Conservation (phyloP, 495 filamentous ascomycete genomes). For the Daldinia concentrica region DNA sequence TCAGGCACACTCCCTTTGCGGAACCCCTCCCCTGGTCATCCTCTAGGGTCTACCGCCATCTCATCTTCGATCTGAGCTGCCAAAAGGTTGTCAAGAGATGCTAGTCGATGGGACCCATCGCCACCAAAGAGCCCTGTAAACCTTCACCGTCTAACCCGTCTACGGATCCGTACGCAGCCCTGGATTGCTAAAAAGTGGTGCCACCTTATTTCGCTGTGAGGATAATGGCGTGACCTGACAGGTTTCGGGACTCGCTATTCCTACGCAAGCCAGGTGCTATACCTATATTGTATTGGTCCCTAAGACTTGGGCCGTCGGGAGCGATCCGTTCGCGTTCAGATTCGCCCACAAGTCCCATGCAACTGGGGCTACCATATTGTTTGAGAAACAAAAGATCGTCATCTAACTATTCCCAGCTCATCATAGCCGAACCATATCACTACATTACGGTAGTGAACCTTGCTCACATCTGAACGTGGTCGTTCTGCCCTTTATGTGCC, state of each 20-base stretch:
- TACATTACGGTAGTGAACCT: constrained; percentile 32
- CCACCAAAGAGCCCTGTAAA: constrained; percentile 37
- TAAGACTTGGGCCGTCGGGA: constrained; percentile 41
- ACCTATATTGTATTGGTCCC: constrained; percentile 37
- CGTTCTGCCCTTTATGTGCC: background rate
- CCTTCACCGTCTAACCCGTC: constrained; percentile 31
- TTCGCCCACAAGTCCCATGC: constrained; percentile 43
- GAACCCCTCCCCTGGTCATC: constrained; percentile 32
- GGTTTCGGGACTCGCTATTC: constrained; percentile 45
- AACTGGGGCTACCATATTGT: constrained; percentile 39
- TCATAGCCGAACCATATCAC: constrained; percentile 42
- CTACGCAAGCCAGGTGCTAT: constrained; percentile 33
- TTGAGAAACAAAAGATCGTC: constrained; percentile 45
- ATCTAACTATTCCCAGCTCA: constrained; percentile 43
- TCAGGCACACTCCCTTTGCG: constrained; percentile 38
- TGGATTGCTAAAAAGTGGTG: constrained; percentile 44
- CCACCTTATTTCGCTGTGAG: constrained; percentile 46
- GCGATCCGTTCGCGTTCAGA: constrained; percentile 45
- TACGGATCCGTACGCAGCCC: constrained; percentile 19
- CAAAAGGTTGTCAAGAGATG: constrained; percentile 43
- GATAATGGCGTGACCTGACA: constrained; percentile 46
- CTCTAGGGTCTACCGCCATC: constrained; percentile 39
- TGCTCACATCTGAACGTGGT: constrained; percentile 33
- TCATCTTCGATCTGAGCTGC: constrained; percentile 48
- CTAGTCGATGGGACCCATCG: constrained; percentile 42